A percentile compares a stretch with the other conserved stretches of the same genome.
phyloP scores from a whole-genome alignment of 2,329 filamentous ascomycete genomes.

The Pseudocercospora cruenta region DNA sequence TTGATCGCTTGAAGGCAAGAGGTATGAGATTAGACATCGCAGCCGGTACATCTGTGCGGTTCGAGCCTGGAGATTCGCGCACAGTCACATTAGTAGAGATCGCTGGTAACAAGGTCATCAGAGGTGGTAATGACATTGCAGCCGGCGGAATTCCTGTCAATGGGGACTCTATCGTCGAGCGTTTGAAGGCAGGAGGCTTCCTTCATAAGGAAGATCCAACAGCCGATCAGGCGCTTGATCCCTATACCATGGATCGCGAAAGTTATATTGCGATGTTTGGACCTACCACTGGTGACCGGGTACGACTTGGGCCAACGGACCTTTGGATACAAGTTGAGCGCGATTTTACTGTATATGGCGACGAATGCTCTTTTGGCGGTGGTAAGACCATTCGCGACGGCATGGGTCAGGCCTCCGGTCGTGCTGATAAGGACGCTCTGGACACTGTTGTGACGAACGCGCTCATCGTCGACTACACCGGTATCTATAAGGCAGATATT shows the following conservation, averaged over 20 bases:
- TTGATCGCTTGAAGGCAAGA: constrained; percentile 81
- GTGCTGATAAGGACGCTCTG: constrained; percentile 70
- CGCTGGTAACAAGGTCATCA: constrained; percentile 75
- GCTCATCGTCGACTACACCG: constrained; percentile 84
- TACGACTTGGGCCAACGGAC: constrained; percentile 80
- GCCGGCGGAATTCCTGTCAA: constrained; percentile 68
- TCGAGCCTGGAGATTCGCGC: constrained; percentile 90
- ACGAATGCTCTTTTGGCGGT: constrained; percentile 93
- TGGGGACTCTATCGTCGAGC: constrained; percentile 67
- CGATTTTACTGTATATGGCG: constrained; percentile 81
- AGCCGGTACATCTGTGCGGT: constrained; percentile 87
- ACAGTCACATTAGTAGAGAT: constrained; percentile 91
- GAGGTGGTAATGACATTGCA: constrained; percentile 81
- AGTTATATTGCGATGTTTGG: constrained; percentile 90
- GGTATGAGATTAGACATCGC: constrained; percentile 88
- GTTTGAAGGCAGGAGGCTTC: constrained; percentile 74
- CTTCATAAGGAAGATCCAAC: constrained; percentile 72
- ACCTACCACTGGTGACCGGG: constrained; percentile 83
- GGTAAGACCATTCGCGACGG: constrained; percentile 93
- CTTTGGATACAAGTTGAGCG: constrained; percentile 90
- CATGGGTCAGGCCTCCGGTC: constrained; percentile 88
- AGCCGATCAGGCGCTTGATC: constrained; percentile 59
- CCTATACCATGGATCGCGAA: constrained; percentile 72
- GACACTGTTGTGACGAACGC: constrained; percentile 90
- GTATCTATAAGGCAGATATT: constrained; percentile 96